Evolutionary conservation across 345 rosid genomes (phyloP).

Genomic region (Salix udensis): DNA sequence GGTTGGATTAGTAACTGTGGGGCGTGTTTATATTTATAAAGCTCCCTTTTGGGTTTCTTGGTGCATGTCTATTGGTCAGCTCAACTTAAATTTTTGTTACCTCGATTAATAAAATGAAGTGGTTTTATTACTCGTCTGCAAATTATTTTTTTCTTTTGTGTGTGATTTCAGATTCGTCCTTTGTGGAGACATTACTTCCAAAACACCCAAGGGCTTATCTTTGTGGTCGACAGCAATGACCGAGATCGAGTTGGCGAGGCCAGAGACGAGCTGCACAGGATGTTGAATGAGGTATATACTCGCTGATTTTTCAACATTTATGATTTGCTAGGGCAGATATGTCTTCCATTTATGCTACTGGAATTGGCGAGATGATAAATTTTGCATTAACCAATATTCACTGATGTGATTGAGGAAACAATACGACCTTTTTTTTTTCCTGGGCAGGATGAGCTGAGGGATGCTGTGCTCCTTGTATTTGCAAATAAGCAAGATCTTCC

Average conservation of each 20-base stretch:
- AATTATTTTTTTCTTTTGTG: background rate
- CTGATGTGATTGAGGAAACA: background rate
- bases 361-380: background rate
- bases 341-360: background rate
- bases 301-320: background rate
- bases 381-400: background rate
- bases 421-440: background rate
- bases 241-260: background rate
- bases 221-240: background rate
- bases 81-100: background rate
- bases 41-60: background rate
- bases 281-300: background rate
- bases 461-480: background rate
- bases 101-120: background rate
- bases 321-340: background rate
- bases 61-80: background rate
- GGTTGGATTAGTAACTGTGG: background rate
- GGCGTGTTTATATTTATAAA: background rate
- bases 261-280: background rate
- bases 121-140: background rate
- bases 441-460: background rate
- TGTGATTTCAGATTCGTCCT: background rate
- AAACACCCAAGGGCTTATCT: background rate
- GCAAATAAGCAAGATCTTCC: background rate
- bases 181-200: slow-evolving; percentile 1